Percentiles rank a stretch among this genome's conserved stretches.
Evolutionary conservation across 2,329 filamentous ascomycete genomes (phyloP).

Genomic region (Samsoniella hepiali): DNA sequence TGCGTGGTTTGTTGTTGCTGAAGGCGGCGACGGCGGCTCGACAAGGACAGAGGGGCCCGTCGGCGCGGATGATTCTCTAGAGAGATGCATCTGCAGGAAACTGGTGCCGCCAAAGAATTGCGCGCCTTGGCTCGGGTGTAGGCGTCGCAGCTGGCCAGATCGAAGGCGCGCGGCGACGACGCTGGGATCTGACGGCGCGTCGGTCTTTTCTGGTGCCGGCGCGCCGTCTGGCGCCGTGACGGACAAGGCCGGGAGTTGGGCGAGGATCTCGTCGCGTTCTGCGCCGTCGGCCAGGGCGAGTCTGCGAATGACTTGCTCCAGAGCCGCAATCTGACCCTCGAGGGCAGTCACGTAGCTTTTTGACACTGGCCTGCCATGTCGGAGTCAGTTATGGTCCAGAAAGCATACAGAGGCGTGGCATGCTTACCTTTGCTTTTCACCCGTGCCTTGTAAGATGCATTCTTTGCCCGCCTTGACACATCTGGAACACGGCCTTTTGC

Average conservation of each 20-base stretch:
- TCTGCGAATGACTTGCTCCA: conserved; percentile 44
- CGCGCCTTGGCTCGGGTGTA: conserved; percentile 38
- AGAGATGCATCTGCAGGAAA: conserved; percentile 40
- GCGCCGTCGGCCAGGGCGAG: conserved; percentile 39
- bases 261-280: conserved; percentile 42
- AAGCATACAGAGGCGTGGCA: neutral
- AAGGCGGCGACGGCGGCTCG: conserved; percentile 9
- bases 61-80: conserved; percentile 27
- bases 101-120: conserved; percentile 50
- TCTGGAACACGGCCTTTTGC: conserved; percentile 47
- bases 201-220: conserved; percentile 14
- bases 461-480: conserved; percentile 42
- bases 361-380: conserved; percentile 38
- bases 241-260: conserved; percentile 31
- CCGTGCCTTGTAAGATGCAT: conserved; percentile 39
- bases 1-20: conserved; percentile 14
- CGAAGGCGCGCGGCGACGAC: conserved; percentile 32
- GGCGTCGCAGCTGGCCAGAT: conserved; percentile 37
- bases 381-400: neutral
- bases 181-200: conserved; percentile 29
- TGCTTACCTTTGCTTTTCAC: conserved; percentile 41
- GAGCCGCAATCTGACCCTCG: conserved; percentile 44
- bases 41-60: conserved; percentile 19
- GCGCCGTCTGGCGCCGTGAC: conserved; percentile 22
- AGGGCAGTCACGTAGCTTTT: conserved; percentile 46